Evolutionary conservation across 202 grass and related monocot genomes (phyloP), one percentile per base, ranked within the genome.

Genomic region (Digitaria exilis): DNA sequence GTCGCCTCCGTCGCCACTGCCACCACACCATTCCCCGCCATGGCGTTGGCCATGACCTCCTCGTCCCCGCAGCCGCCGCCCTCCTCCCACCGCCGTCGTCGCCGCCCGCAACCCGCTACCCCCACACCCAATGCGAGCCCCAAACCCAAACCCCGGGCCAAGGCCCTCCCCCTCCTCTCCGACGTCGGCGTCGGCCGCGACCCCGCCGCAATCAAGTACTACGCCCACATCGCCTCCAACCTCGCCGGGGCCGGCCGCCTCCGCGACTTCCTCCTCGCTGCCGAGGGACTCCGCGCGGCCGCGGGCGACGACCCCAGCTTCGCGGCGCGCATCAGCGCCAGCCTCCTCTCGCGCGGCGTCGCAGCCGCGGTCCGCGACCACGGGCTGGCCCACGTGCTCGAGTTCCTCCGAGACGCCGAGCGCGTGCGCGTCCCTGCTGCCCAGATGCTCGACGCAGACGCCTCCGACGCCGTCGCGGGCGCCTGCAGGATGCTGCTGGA

Each of bases 221-320:
- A 98, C 68, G 91, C 95, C 62, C 81, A 81, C 69, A 85, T 98
- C 43, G 96, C 92, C 48, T 98, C 96, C 65, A 92, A 88, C 72
- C 96, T 95, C 30, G 92, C 89, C 49, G 67, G 80, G 44, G 69
- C 86, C 7, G 92, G 92, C 31, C 93, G 93, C 43, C 91, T 95
- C 46, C 32, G 77, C 2, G 96, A 98, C 51, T 98, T 98, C 73
- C 70, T 98, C 48, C 92, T 95, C 77, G 84, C 92, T n/a, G 80
- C 92, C 26, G 92, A 98, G 90, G 90, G 92, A 34, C 84, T 98
- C 55, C 78, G 93, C 71, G 86, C 90, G 11, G 78, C 62, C 24
- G 77, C 91, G 35, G 79, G 88, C 42, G 65, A 87, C 26, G 69
- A 87, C 15, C 68, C 84, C 41, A 84, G 81, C 32, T 98, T 98